Evolutionary conservation across 306 rosid species (phyloP), one percentile per base, ranked within the genome.

Genomic region (Quercus gilva): DNA sequence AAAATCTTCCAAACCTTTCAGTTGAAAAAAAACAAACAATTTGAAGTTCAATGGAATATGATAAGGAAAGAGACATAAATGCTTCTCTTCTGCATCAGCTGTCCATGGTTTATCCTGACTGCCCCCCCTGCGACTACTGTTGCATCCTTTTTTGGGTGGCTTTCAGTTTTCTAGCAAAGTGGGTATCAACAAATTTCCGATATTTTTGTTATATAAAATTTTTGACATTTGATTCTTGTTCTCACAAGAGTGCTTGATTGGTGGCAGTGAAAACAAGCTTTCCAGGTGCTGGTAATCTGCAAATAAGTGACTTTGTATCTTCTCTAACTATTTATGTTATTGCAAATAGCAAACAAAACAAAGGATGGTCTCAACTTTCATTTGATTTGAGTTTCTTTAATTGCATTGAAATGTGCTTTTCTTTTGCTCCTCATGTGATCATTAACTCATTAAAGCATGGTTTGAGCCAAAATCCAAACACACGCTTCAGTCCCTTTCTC

Each of bases 181-280:
- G 74, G 96, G 96, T 87, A 78, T 25, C 35, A 19, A 45, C 1
- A 41, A 49, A 64, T 70, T 71, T 77, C 43, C 43, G 43, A 37
- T 37, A 37, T 3, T 13, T 28, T 28, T 2, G 71, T 12, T 74
- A 57, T 74, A 29, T 33, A 60, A 12, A 37, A 75, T 26, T 20
- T 29, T 28, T 28, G 55, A 20, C 73, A 63, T 53, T 15, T 15
- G 52, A 52, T 13, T 69, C 49, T 73, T 31, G 69, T 78, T 55
- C 84, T 87, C 75, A 86, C 65, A 29, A 6, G 10, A 21, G 55
- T 78, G 10, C 57, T 87, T 86, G 74, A 28, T 78, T 80, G 83
- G 68, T 90, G 81, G 79, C 97, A 91, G 97, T 75, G 79, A 87
- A 83, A 85, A 69, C 91, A 76, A 90, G 93, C 65, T 55, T 84